Conservation (phyloP, 2,329 filamentous ascomycete genomes). For the Colletotrichum eremochloae region DNA sequence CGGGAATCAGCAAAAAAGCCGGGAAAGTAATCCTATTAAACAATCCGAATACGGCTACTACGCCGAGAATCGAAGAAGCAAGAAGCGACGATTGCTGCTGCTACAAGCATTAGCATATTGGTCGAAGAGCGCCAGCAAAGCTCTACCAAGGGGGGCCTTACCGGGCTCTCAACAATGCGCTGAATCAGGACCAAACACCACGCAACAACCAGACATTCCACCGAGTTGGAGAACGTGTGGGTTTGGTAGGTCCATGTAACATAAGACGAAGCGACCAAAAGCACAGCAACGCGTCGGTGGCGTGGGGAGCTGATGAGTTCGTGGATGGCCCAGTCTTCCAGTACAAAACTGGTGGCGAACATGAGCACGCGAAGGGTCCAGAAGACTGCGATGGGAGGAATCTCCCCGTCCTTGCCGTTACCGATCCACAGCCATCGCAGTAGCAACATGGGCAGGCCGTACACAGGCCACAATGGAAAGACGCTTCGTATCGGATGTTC, state of each 20-base stretch:
- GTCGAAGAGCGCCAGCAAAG: background rate
- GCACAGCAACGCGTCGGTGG: slow-evolving; percentile 78
- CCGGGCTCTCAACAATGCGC: slow-evolving; percentile 84
- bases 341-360: slow-evolving; percentile 94
- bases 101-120: slow-evolving; percentile 26
- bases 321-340: slow-evolving; percentile 97
- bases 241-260: slow-evolving; percentile 99
- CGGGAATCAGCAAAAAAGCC: slow-evolving; percentile 89
- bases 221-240: slow-evolving; percentile 97
- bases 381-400: slow-evolving; percentile 88
- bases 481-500: slow-evolving; percentile 91
- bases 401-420: slow-evolving; percentile 80
- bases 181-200: slow-evolving; percentile 95
- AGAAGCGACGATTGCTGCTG: slow-evolving; percentile 82
- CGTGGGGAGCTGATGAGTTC: slow-evolving; percentile 86
- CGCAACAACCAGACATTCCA: slow-evolving; percentile 91
- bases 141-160: slow-evolving; percentile 58
- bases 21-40: slow-evolving; percentile 99
- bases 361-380: slow-evolving; percentile 90
- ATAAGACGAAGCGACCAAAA: slow-evolving; percentile 94
- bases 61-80: slow-evolving; percentile 82
- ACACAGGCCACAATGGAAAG: slow-evolving; percentile 96
- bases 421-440: slow-evolving; percentile 94
- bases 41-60: slow-evolving; percentile 85
- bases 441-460: slow-evolving; percentile 93